Conservation (phyloP, 2,329 filamentous ascomycete genomes). For the Zasmidium angulare region DNA sequence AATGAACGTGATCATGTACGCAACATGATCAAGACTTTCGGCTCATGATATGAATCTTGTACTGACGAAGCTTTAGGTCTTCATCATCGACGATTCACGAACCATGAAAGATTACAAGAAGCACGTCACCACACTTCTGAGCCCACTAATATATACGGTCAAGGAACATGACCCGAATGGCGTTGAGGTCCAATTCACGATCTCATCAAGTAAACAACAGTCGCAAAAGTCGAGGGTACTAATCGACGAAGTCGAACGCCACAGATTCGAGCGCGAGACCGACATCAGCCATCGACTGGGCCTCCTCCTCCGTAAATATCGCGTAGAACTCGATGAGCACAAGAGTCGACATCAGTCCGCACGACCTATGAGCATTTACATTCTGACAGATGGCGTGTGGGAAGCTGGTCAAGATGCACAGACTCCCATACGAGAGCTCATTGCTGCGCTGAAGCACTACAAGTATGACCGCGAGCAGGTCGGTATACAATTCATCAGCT, state of each 20-base stretch:
- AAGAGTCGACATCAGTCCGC: not conserved
- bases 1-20: slow-evolving; percentile 14
- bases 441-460: not conserved
- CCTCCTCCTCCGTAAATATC: not conserved
- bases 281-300: not conserved
- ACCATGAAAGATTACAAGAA: slow-evolving; percentile 10
- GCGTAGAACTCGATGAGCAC: not conserved
- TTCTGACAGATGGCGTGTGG: slow-evolving; percentile 16
- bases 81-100: slow-evolving; percentile 15
- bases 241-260: not conserved
- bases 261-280: not conserved
- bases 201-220: not conserved
- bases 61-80: slow-evolving; percentile 5
- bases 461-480: slow-evolving; percentile 7
- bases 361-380: slow-evolving; percentile 6
- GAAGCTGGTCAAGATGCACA: not conserved
- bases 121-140: slow-evolving; percentile 5
- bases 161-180: slow-evolving; percentile 11
- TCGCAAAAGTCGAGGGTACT: slow-evolving; percentile 2
- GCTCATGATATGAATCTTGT: not conserved
- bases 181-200: slow-evolving; percentile 13
- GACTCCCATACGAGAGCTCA: not conserved
- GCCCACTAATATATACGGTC: slow-evolving; percentile 4
- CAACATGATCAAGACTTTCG: not conserved
- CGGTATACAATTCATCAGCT: slow-evolving; percentile 31